These are phyloP conservation scores for Mallotus japonicus DNA, from an alignment of 441 rosid genomes.

Conservation along the genomic window DNA sequence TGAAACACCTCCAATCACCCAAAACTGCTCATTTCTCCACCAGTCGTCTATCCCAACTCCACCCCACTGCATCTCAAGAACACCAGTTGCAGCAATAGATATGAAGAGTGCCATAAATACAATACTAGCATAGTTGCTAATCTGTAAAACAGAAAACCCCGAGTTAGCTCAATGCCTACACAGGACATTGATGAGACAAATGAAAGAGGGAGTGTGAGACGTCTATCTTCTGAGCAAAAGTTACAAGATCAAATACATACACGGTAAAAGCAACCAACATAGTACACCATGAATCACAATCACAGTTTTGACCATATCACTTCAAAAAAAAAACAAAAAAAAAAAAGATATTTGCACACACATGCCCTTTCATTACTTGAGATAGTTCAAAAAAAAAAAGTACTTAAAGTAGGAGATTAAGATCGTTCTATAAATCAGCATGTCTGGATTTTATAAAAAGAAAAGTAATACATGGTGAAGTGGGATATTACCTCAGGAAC, in stretches of 20 bases:
- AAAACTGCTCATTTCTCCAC: slow-evolving; percentile 99
- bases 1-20: slow-evolving; percentile 98
- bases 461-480: not conserved
- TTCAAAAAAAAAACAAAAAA: not conserved
- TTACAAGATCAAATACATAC: not conserved
- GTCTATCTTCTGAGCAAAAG: slow-evolving; percentile 9
- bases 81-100: slow-evolving; percentile 83
- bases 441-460: not conserved
- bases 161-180: not conserved
- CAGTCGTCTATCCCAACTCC: slow-evolving; percentile 91
- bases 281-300: not conserved
- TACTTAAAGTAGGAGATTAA: not conserved
- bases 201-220: not conserved
- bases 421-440: not conserved
- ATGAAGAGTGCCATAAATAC: slow-evolving; percentile 85
- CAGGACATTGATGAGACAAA: not conserved
- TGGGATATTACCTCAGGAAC: slow-evolving; percentile 67
- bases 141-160: slow-evolving; percentile 47
- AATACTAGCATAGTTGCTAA: slow-evolving; percentile 89
- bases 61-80: slow-evolving; percentile 98
- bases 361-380: not conserved
- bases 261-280: not conserved
- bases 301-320: not conserved
- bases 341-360: not conserved
- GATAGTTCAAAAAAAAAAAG: not conserved